Conservation (phyloP, 2,329 filamentous ascomycete genomes). For the Aspergillus hiratsukae region DNA sequence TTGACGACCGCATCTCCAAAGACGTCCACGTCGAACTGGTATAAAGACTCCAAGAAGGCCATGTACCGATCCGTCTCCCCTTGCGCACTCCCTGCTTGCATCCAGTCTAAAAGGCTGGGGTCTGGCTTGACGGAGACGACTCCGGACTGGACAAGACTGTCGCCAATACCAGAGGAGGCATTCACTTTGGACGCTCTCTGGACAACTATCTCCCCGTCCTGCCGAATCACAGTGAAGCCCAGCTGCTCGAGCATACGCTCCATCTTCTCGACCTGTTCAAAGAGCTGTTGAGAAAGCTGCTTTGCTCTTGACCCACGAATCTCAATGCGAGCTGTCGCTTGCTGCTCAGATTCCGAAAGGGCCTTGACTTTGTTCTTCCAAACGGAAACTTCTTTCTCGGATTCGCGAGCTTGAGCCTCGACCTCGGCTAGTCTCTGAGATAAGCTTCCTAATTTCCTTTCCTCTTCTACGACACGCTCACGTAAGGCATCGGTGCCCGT, state of each 20-base stretch:
- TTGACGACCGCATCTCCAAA: conserved; percentile 84
- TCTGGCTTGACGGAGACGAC: conserved; percentile 49
- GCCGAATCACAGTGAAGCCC: conserved; percentile 74
- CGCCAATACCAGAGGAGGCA: conserved; percentile 31
- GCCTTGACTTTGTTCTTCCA: conserved; percentile 56
- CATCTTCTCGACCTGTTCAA: conserved; percentile 79
- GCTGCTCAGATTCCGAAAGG: conserved; percentile 28
- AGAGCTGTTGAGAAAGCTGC: conserved; percentile 78
- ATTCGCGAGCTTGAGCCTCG: conserved; percentile 68
- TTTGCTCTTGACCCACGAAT: conserved; percentile 69
- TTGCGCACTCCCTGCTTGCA: conserved; percentile 61
- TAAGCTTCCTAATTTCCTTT: conserved; percentile 63
- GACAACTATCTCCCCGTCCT: conserved; percentile 68
- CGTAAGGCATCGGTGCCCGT: conserved; percentile 76
- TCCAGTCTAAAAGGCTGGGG: conserved; percentile 76
- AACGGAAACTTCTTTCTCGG: conserved; percentile 70
- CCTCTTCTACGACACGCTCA: conserved; percentile 70
- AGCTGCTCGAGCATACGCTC: conserved; percentile 77
- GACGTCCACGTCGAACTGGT: conserved; percentile 74
- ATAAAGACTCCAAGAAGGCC: conserved; percentile 67
- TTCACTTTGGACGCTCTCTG: conserved; percentile 62
- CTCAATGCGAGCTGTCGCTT: conserved; percentile 55
- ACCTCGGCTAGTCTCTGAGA: conserved; percentile 67
- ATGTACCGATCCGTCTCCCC: conserved; percentile 70
- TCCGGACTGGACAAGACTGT: conserved; percentile 32